phyloP scores from a whole-genome alignment of 2,329 filamentous ascomycete species.

The Zasmidium angulare region DNA sequence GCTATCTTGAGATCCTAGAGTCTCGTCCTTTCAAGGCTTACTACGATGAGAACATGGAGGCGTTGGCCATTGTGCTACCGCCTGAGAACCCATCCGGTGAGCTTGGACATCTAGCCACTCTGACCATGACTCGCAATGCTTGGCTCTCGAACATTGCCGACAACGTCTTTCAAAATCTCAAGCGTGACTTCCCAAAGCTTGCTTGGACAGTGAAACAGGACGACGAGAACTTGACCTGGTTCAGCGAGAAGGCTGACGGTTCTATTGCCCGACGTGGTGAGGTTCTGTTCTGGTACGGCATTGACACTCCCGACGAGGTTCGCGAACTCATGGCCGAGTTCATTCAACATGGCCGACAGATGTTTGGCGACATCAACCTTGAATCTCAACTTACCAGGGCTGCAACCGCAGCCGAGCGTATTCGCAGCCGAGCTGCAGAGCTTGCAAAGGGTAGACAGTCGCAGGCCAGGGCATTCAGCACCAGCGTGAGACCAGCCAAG shows the following conservation, averaged over 20 bases:
- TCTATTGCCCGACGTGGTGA: constrained; percentile 77
- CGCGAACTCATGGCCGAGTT: constrained; percentile 83
- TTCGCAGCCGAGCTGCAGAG: constrained; percentile 51
- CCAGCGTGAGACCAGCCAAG: constrained; percentile 43
- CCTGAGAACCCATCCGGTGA: constrained; percentile 63
- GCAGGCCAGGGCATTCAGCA: constrained; percentile 69
- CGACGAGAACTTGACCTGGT: constrained; percentile 97
- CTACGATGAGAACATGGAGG: constrained; percentile 92
- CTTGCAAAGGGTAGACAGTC: constrained; percentile 44
- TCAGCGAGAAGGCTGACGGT: constrained; percentile 94
- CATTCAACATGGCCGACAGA: constrained; percentile 74
- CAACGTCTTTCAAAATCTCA: constrained; percentile 89
- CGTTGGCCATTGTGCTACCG: constrained; percentile 83
- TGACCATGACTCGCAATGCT: constrained; percentile 89
- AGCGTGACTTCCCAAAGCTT: constrained; percentile 87
- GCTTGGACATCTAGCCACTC: constrained; percentile 83
- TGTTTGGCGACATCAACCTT: constrained; percentile 86
- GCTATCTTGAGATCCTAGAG: constrained; percentile 77
- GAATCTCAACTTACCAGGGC: constrained; percentile 81
- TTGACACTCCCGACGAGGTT: constrained; percentile 78
- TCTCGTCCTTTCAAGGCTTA: constrained; percentile 85
- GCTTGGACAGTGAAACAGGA: constrained; percentile 96
- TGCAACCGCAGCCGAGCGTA: constrained; percentile 65
- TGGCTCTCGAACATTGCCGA: constrained; percentile 95
- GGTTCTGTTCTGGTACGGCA: constrained; percentile 95